Conservation (phyloP, 345 rosid genomes). For the Moringa oleifera region DNA sequence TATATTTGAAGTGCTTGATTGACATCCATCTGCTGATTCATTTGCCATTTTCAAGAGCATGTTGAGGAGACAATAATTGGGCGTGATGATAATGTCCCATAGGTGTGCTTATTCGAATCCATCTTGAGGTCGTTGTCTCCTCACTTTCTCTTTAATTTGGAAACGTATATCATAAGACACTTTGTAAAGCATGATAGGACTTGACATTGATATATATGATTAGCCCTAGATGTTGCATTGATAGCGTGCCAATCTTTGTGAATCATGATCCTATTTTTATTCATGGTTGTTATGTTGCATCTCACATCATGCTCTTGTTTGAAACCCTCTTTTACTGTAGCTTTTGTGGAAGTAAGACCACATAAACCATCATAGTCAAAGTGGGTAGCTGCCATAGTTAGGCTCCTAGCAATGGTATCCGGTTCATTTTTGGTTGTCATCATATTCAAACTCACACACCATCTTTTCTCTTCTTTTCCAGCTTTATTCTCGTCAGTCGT, state of each 20-base stretch:
- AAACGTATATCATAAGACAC: background rate
- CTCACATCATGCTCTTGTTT: background rate
- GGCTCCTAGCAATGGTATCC: no score
- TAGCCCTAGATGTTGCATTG: no score
- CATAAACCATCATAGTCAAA: no score
- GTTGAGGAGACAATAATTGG: slow-evolving; percentile 7
- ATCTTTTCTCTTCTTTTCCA: no score
- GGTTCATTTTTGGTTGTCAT: no score
- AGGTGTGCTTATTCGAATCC: background rate
- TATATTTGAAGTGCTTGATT: background rate
- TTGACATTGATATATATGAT: background rate
- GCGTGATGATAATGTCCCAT: background rate
- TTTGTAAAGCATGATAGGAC: background rate
- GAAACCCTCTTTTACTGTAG: background rate
- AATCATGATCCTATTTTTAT: background rate
- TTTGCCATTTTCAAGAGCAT: slow-evolving; percentile 7
- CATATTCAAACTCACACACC: no score
- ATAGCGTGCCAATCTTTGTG: background rate
- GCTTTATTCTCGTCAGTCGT: no score
- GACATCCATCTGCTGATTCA: background rate
- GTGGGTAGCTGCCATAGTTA: no score
- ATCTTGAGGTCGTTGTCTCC: background rate
- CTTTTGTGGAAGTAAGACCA: no score
- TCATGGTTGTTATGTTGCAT: background rate
- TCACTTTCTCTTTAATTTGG: background rate